Conservation (phyloP, 2,329 filamentous ascomycete species). For the Lecanicillium sp. region DNA sequence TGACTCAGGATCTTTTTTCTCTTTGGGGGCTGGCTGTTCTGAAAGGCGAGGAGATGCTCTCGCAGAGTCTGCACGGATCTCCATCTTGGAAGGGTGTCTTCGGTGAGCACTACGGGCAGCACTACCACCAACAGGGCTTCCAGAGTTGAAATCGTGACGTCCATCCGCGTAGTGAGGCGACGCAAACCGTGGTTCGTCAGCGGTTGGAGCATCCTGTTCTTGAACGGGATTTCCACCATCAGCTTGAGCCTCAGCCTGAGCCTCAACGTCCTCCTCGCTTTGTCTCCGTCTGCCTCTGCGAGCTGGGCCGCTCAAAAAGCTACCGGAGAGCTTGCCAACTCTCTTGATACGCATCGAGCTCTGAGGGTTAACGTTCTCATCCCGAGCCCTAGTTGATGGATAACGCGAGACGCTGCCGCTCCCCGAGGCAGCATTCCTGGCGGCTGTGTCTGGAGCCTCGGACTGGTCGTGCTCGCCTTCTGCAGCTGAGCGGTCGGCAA, state of each 20-base stretch:
- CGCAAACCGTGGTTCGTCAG: slow-evolving; percentile 24
- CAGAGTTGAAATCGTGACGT: slow-evolving; percentile 44
- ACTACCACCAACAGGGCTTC: slow-evolving; percentile 47
- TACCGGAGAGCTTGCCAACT: slow-evolving; percentile 65
- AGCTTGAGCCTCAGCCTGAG: slow-evolving; percentile 14
- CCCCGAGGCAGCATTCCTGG: slow-evolving; percentile 36
- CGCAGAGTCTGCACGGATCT: slow-evolving; percentile 23
- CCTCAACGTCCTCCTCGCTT: slow-evolving; percentile 57
- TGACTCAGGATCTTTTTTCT: slow-evolving; percentile 10
- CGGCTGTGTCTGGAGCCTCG: slow-evolving; percentile 41
- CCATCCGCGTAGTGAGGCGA: slow-evolving; percentile 36
- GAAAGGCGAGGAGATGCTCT: slow-evolving; percentile 19
- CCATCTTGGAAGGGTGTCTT: slow-evolving; percentile 28
- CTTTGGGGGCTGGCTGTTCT: not conserved
- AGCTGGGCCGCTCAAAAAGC: slow-evolving; percentile 72
- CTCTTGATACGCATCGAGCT: slow-evolving; percentile 72
- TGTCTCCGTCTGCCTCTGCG: slow-evolving; percentile 61
- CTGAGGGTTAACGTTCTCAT: slow-evolving; percentile 58
- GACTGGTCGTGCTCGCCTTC: slow-evolving; percentile 38
- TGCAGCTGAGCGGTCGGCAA: slow-evolving; percentile 22
- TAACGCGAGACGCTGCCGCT: slow-evolving; percentile 47
- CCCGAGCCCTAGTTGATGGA: slow-evolving; percentile 41
- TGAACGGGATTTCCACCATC: slow-evolving; percentile 21
- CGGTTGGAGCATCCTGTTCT: slow-evolving; percentile 32
- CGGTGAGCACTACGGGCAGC: slow-evolving; percentile 33